These are phyloP conservation scores for Endocladia muricata DNA, from an alignment of 31 red algal species.

Conservation along the genomic window DNA sequence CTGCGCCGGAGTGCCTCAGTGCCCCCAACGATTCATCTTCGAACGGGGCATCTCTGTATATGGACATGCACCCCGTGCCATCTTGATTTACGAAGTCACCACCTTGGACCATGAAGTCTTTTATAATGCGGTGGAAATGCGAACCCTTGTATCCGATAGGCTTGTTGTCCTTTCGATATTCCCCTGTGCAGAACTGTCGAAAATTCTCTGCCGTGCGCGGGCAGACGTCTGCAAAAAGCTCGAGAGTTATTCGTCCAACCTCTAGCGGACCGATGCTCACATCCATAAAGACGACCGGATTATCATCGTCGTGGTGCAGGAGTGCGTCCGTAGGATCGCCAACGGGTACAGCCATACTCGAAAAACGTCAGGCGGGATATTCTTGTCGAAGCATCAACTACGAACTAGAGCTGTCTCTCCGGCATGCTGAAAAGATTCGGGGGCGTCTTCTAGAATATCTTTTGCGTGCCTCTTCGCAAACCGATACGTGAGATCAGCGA, in stretches of 20 bases:
- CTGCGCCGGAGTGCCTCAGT: slow-evolving; percentile 61
- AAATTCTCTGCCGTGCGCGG: slow-evolving; percentile 92
- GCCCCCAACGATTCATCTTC: slow-evolving; percentile 79
- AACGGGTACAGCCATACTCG: slow-evolving; percentile 11
- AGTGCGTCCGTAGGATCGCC: slow-evolving; percentile 56
- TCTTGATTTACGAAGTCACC: slow-evolving; percentile 82
- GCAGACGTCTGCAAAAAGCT: slow-evolving; percentile 79
- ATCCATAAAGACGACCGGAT: slow-evolving; percentile 81
- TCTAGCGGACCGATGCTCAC: slow-evolving; percentile 50
- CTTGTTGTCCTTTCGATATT: slow-evolving; percentile 41
- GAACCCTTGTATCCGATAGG: slow-evolving; percentile 74
- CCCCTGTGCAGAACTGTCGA: slow-evolving; percentile 78
- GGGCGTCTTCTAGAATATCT: too few species aligned
- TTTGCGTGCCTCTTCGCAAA: too few species aligned
- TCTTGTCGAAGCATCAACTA: too few species aligned
- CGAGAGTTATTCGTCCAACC: slow-evolving; percentile 78
- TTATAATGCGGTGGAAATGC: slow-evolving; percentile 81
- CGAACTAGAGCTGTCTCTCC: too few species aligned
- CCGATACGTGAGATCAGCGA: too few species aligned
- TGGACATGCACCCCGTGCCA: slow-evolving; percentile 88
- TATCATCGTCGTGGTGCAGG: slow-evolving; percentile 43
- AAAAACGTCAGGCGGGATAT: too few species aligned
- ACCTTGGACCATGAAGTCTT: slow-evolving; percentile 85
- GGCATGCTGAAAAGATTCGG: too few species aligned
- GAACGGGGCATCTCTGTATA: slow-evolving; percentile 80